A percentile compares a stretch with the other conserved stretches of the same genome.
Evolutionary conservation across 768 basidiomycete genomes (phyloP).

Genomic region (Boletus huronensis): DNA sequence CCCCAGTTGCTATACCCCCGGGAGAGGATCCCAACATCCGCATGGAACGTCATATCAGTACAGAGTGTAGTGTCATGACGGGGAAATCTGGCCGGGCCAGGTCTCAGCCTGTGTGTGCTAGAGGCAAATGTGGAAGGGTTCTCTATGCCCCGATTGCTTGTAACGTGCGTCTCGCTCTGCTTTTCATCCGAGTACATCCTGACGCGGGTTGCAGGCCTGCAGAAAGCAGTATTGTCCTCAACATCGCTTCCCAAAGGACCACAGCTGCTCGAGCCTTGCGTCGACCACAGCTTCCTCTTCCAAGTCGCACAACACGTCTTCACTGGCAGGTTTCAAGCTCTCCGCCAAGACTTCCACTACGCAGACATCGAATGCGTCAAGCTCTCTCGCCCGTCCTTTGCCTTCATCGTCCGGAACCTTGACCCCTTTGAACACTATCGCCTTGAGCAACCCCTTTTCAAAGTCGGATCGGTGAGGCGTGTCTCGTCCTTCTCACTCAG

Average conservation of each 20-base stretch:
- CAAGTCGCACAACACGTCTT: constrained; percentile 5
- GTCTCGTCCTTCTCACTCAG: constrained; percentile 30
- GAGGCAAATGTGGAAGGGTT: constrained; percentile 65
- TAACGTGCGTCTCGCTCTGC: constrained; percentile 46
- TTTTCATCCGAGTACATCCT: neutral
- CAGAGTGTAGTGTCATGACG: constrained; percentile 65
- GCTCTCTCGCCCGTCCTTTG: neutral
- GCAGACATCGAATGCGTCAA: constrained; percentile 7
- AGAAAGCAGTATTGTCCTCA: constrained; percentile 67
- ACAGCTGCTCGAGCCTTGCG: constrained; percentile 44
- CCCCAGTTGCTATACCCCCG: constrained; percentile 68
- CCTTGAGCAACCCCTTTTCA: constrained; percentile 38
- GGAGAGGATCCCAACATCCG: constrained; percentile 78
- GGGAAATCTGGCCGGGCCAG: constrained; percentile 50
- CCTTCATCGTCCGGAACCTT: constrained; percentile 9
- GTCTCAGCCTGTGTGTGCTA: constrained; percentile 56
- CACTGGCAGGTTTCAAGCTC: constrained; percentile 6
- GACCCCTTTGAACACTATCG: constrained; percentile 10
- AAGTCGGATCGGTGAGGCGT: constrained; percentile 62
- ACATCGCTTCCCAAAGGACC: constrained; percentile 77
- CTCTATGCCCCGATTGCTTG: constrained; percentile 74
- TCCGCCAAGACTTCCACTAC: neutral
- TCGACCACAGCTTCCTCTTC: constrained; percentile 13
- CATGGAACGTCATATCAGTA: constrained; percentile 73
- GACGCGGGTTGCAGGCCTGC: constrained; percentile 52